Evolutionary conservation across 192 early-diverging fungal species (phyloP), one percentile per base, ranked within the genome.

Genomic region (Rhizoclosmatium globosum): DNA sequence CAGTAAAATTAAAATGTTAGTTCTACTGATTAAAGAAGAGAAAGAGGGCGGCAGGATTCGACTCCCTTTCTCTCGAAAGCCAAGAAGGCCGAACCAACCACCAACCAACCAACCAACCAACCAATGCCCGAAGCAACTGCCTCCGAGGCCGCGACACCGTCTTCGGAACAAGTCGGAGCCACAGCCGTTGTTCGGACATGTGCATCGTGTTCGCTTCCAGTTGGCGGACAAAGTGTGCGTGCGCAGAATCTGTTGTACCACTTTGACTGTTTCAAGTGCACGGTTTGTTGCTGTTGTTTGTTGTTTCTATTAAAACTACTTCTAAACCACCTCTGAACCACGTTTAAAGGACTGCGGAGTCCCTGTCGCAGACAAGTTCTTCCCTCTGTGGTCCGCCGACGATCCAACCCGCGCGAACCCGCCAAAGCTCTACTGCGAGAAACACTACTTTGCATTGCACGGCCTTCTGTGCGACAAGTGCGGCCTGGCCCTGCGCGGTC

Each of bases 221-320:
- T 99, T 75, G 87, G 92, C 43, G 94, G 94, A 64, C 96, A 97
- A 80, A 94, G 95, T 87, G 96, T 99, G 62, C 87, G 94, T n/a
- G 94, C 97, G 13, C 79, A 95, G 60, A 89, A 90, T 59, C 88
- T 88, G 21, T 91, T 92, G 68, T 98, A 92, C 84, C 98, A 99
- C 84, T 87, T 97, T 48, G 93, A 97, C 62, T 99, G 98, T 81
- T 98, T 99, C 74, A 92, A 91, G 57, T 99, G 98, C 78, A 83
- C 92, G 90, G 97, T 97, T 93, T 86, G 88, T 11, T 23, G 13
- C 38, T 57, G 23, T 31, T 45, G 48, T 31, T 11, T 57, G 6
- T 31, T 64, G 19, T 1, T 21, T 11, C 6, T 31, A 31, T 31
- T 31, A 31, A 31, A 31, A 31, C 31, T 44, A 31, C 23, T 48